Evolutionary conservation across 352 stramenopile genomes (phyloP).

Genomic region (Pythium aristosporum): DNA sequence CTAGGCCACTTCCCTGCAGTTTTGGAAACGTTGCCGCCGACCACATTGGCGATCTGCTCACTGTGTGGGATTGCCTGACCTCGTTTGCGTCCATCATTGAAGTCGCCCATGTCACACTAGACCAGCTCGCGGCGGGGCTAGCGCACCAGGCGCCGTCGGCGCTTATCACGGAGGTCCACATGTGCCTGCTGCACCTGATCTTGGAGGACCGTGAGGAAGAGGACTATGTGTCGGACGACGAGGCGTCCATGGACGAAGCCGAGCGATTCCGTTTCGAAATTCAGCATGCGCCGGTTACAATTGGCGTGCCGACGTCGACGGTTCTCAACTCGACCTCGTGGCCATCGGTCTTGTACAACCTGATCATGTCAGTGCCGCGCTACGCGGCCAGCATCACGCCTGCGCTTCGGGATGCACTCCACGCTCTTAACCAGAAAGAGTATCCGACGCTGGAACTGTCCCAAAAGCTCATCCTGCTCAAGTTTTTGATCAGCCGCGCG

Average conservation of each 20-base stretch:
- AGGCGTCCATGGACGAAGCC: constrained; percentile 73
- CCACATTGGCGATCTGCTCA: constrained; percentile 53
- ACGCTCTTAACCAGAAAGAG: constrained; percentile 42
- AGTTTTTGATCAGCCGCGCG: constrained; percentile 61
- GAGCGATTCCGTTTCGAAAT: constrained; percentile 84
- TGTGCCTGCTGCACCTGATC: constrained; percentile 83
- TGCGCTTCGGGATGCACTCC: constrained; percentile 47
- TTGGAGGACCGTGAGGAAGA: constrained; percentile 81
- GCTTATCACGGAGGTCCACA: constrained; percentile 77
- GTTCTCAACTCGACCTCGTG: constrained; percentile 84
- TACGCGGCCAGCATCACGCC: constrained; percentile 48
- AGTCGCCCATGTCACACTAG: constrained; percentile 55
- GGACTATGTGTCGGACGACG: constrained; percentile 85
- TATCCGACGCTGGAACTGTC: constrained; percentile 51
- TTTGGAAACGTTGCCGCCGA: constrained; percentile 52
- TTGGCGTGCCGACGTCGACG: constrained; percentile 72
- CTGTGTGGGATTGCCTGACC: constrained; percentile 78
- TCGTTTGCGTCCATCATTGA: constrained; percentile 69
- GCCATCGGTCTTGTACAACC: constrained; percentile 65
- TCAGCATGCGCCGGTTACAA: constrained; percentile 72
- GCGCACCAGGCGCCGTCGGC: constrained; percentile 39
- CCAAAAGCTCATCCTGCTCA: constrained; percentile 72
- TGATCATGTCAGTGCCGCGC: constrained; percentile 70
- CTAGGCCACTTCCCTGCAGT: constrained; percentile 49
- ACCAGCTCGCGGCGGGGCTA: constrained; percentile 64